Conservation (phyloP, 305 asterid species). For the Rubia peregrina region DNA sequence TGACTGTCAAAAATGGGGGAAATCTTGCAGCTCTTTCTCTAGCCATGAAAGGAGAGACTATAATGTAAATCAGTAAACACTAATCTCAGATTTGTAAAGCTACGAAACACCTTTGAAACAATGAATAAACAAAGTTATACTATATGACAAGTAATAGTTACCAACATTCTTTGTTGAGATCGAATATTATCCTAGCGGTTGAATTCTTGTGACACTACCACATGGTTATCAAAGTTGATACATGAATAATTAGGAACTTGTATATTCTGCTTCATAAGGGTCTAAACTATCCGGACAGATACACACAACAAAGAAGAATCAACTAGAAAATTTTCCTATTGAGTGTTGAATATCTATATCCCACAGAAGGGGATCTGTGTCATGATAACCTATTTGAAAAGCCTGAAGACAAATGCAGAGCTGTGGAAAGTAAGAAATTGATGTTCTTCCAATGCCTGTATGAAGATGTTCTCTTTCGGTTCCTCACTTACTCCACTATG, state of each 20-base stretch:
- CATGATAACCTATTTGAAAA: conserved; percentile 34
- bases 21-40: conserved; percentile 46
- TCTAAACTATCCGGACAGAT: background rate
- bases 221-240: background rate
- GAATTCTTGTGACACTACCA: no score
- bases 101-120: background rate
- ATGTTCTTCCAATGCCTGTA: conserved; percentile 42
- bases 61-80: conserved; percentile 20
- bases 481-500: conserved; percentile 80
- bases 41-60: conserved; percentile 57
- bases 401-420: conserved; percentile 65
- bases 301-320: background rate
- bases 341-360: background rate
- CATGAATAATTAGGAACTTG: background rate
- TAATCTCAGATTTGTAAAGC: background rate
- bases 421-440: conserved; percentile 43
- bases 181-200: no score
- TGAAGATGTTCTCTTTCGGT: conserved; percentile 63
- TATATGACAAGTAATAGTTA: background rate
- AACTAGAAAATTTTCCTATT: background rate
- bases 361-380: background rate
- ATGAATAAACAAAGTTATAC: background rate
- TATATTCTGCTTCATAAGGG: background rate
- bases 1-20: conserved; percentile 35
- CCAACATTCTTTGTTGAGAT: background rate